Conservation (phyloP, 1,284 basidiomycete genomes). For the Ceratobasidium theobromae region DNA sequence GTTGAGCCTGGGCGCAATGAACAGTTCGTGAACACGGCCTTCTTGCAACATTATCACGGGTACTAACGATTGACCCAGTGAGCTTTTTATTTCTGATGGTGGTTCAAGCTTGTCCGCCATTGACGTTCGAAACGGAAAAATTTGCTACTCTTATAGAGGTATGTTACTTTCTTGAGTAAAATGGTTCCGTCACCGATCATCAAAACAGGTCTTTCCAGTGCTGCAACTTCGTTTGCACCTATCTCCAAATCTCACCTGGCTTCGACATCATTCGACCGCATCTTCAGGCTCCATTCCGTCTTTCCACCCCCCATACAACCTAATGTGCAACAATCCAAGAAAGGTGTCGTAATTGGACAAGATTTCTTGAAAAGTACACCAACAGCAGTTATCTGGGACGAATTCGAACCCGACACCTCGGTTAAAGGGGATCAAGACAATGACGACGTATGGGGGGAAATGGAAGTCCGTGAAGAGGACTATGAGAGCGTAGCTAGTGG, state of each 20-base stretch:
- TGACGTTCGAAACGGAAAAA: slow-evolving; percentile 72
- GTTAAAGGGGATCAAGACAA: slow-evolving; percentile 42
- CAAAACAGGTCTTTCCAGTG: slow-evolving; percentile 63
- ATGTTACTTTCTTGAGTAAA: slow-evolving; percentile 32
- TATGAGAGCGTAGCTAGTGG: slow-evolving; percentile 41
- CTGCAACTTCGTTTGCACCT: slow-evolving; percentile 61
- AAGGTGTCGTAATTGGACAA: slow-evolving; percentile 68
- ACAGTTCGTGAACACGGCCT: slow-evolving; percentile 58
- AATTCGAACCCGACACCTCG: slow-evolving; percentile 40
- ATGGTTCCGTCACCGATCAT: neutral
- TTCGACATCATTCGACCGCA: slow-evolving; percentile 67
- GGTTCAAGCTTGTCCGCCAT: slow-evolving; percentile 68
- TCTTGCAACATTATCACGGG: neutral
- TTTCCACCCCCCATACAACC: slow-evolving; percentile 55
- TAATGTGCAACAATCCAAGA: slow-evolving; percentile 55
- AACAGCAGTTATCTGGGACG: slow-evolving; percentile 51
- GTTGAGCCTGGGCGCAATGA: slow-evolving; percentile 64
- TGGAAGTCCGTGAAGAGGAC: slow-evolving; percentile 46
- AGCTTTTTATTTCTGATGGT: slow-evolving; percentile 74
- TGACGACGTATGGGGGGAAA: slow-evolving; percentile 50
- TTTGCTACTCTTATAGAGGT: slow-evolving; percentile 76
- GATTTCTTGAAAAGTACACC: slow-evolving; percentile 67
- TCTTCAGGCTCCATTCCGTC: slow-evolving; percentile 70
- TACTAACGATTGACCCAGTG: slow-evolving; percentile 49
- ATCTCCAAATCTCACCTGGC: slow-evolving; percentile 50